phyloP scores from a whole-genome alignment of 768 basidiomycete genomes.

The Paxillus involutus region DNA sequence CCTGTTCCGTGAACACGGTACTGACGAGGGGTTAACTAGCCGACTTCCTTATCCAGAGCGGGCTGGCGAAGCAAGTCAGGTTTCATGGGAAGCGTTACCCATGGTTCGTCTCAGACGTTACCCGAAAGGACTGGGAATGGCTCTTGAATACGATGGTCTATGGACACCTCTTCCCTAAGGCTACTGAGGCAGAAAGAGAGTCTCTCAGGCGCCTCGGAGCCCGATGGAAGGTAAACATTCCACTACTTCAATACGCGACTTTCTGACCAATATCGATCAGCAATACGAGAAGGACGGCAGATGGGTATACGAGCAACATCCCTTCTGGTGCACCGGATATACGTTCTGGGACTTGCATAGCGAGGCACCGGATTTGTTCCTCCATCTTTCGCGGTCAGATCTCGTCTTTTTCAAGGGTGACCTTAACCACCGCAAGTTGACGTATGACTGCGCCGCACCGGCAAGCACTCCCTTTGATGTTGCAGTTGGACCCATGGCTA shows the following conservation, averaged over 20 bases:
- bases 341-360: conserved; percentile 86
- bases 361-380: conserved; percentile 89
- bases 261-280: conserved; percentile 34
- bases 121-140: conserved; percentile 94
- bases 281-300: conserved; percentile 91
- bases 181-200: conserved; percentile 75
- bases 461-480: conserved; percentile 85
- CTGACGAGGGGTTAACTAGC: conserved; percentile 45
- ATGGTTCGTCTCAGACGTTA: conserved; percentile 95
- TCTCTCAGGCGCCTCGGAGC: conserved; percentile 75
- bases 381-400: conserved; percentile 86
- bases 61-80: conserved; percentile 77
- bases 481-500: conserved; percentile 93
- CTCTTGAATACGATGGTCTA: conserved; percentile 84
- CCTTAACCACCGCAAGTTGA: conserved; percentile 88
- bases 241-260: not conserved
- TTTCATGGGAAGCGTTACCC: conserved; percentile 97
- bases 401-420: conserved; percentile 96
- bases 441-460: conserved; percentile 84
- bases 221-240: conserved; percentile 77
- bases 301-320: conserved; percentile 94
- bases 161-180: conserved; percentile 88
- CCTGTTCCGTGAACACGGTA: not conserved
- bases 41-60: conserved; percentile 91
- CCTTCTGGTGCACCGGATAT: conserved; percentile 96